These are phyloP conservation scores for Talaromyces sp. DNA, from an alignment of 2,329 filamentous ascomycete genomes.

Conservation along the genomic window DNA sequence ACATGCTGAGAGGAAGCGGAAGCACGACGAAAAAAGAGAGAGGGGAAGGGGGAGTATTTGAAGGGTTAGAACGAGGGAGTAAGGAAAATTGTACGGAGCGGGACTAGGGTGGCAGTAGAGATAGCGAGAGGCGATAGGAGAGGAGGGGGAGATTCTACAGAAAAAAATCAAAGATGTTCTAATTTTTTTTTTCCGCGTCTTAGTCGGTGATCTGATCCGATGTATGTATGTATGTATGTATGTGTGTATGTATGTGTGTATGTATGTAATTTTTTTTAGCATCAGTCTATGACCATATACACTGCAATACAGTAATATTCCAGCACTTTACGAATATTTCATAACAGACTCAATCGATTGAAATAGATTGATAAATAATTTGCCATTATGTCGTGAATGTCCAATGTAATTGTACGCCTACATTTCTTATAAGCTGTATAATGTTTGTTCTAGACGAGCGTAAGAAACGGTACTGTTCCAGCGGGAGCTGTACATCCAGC, in stretches of 20 bases:
- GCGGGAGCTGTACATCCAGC: background rate
- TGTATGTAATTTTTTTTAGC: conserved; percentile 10
- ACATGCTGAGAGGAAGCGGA: conserved; percentile 35
- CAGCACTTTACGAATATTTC: background rate
- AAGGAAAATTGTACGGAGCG: background rate
- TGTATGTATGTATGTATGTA: conserved; percentile 12
- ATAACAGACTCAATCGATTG: background rate
- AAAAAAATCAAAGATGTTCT: conserved; percentile 9
- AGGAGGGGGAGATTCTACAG: conserved; percentile 4
- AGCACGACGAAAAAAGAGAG: conserved; percentile 20
- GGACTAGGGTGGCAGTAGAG: background rate
- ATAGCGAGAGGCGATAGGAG: conserved; percentile 10
- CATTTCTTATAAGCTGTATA: background rate
- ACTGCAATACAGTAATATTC: background rate
- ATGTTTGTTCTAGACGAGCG: background rate
- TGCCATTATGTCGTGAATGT: background rate
- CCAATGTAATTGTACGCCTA: background rate
- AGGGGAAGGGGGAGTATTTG: conserved; percentile 20
- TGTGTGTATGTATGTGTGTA: conserved; percentile 4
- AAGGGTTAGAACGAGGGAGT: background rate
- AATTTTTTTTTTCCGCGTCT: conserved; percentile 6
- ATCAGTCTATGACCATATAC: background rate
- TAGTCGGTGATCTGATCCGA: conserved; percentile 16
- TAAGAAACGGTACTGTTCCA: background rate
- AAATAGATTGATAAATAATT: background rate